Evolutionary conservation across 495 filamentous ascomycete genomes (phyloP).

Genomic region (Pseudoneurospora amorphoporcata): DNA sequence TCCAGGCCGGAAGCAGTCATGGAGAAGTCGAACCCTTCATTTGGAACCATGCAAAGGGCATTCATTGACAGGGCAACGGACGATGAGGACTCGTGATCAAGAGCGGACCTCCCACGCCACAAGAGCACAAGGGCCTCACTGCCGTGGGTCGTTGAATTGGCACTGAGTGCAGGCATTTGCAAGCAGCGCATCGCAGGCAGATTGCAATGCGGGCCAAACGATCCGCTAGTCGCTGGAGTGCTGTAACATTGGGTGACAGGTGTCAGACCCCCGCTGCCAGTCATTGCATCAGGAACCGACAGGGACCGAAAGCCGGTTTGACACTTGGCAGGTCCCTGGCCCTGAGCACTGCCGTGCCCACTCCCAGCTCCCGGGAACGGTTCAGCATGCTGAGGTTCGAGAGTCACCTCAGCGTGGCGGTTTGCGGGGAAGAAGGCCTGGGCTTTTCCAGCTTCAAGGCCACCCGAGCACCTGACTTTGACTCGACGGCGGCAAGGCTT

Average conservation of each 20-base stretch:
- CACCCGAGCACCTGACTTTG: slow-evolving; percentile 19
- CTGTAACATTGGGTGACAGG: background rate
- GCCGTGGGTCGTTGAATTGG: slow-evolving; percentile 1
- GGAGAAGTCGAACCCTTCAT: background rate
- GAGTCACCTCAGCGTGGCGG: slow-evolving; percentile 16
- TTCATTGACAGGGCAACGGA: slow-evolving; percentile 9
- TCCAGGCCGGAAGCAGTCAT: slow-evolving; percentile 2
- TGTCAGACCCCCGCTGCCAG: slow-evolving; percentile 1
- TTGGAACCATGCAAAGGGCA: background rate
- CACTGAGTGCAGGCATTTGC: background rate
- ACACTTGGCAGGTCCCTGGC: slow-evolving; percentile 2
- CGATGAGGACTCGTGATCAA: slow-evolving; percentile 16
- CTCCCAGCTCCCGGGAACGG: background rate
- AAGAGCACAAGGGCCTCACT: background rate
- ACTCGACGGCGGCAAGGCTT: slow-evolving; percentile 20
- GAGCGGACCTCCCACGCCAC: slow-evolving; percentile 2
- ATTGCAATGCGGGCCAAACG: slow-evolving; percentile 12
- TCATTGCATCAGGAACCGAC: background rate
- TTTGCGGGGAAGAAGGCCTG: slow-evolving; percentile 22
- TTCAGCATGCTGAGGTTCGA: background rate
- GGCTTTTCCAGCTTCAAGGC: slow-evolving; percentile 5
- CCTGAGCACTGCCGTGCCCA: background rate
- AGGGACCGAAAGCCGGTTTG: background rate
- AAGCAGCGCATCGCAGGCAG: background rate
- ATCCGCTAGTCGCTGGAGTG: slow-evolving; percentile 8